Conservation (phyloP, 441 rosid genomes). For the Gossypium davidsonii region DNA sequence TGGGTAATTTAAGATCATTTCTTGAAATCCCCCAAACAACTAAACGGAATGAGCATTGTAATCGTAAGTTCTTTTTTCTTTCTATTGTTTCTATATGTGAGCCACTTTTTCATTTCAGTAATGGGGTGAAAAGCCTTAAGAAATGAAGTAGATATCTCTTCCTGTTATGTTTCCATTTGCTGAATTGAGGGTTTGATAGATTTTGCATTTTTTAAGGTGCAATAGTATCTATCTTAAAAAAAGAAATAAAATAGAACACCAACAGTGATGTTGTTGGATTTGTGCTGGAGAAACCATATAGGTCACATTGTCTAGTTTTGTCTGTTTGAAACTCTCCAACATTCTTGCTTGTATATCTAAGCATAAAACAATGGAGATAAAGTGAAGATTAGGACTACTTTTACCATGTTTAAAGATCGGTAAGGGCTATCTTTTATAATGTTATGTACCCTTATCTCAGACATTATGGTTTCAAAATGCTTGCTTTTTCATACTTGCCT, state of each 20-base stretch:
- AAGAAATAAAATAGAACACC: not conserved
- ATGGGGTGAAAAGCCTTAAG: not conserved
- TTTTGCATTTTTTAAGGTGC: not conserved
- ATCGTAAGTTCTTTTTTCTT: not conserved
- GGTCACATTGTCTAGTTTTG: not conserved
- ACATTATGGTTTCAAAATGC: not conserved
- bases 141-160: not conserved
- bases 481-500: not conserved
- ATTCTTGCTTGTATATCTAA: not conserved
- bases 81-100: not conserved
- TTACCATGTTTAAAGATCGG: not conserved
- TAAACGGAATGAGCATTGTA: conserved; percentile 7
- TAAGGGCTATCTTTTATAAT: not conserved
- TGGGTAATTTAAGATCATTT: not conserved
- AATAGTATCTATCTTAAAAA: not conserved
- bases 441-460: not conserved
- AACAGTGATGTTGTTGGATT: not conserved
- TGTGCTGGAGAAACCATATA: not conserved
- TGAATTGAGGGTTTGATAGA: not conserved
- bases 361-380: not conserved
- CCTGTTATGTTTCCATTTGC: not conserved
- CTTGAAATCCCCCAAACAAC: not conserved
- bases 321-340: not conserved
- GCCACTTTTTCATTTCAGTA: not conserved
- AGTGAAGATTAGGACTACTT: not conserved